Conservation (phyloP, 352 stramenopile genomes). For the Paralagenidium karlingii region DNA sequence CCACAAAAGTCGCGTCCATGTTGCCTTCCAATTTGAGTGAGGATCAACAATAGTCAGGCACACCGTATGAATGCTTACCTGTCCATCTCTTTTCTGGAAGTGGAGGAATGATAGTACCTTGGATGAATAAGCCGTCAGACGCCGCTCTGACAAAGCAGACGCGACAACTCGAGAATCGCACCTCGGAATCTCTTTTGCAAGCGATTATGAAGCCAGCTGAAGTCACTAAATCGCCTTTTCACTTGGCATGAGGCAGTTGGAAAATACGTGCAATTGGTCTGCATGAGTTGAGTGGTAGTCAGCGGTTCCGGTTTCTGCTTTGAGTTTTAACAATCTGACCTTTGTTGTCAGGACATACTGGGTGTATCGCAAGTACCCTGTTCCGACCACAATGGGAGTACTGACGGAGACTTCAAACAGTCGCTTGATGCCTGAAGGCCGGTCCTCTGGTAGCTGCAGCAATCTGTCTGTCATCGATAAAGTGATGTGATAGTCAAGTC, state of each 20-base stretch:
- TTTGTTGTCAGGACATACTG: conserved; percentile 82
- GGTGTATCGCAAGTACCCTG: conserved; percentile 75
- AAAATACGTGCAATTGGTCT: conserved; percentile 62
- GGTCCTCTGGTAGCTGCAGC: conserved; percentile 38
- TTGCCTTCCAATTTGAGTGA: conserved; percentile 25
- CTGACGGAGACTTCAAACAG: conserved; percentile 66
- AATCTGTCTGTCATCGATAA: background rate
- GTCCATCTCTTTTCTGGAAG: conserved; percentile 82
- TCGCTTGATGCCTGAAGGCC: conserved; percentile 22
- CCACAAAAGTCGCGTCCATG: conserved; percentile 83
- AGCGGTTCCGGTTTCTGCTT: background rate
- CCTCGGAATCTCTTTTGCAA: conserved; percentile 67
- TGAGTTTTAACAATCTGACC: conserved; percentile 16
- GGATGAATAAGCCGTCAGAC: conserved; percentile 1
- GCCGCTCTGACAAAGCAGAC: background rate
- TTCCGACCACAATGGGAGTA: conserved; percentile 65
- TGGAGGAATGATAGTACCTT: conserved; percentile 80
- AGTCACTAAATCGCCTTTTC: conserved; percentile 81
- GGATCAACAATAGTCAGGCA: background rate
- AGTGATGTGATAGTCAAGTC: background rate
- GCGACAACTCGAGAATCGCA: too few species aligned
- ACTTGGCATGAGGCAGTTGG: conserved; percentile 61
- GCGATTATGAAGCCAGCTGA: conserved; percentile 81
- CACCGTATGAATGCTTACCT: background rate
- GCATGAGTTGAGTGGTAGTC: background rate